Percentiles rank a stretch among this genome's conserved stretches.
These are phyloP conservation scores for Neoboletus brunneissimus DNA, from an alignment of 768 basidiomycete genomes.

Conservation along the genomic window DNA sequence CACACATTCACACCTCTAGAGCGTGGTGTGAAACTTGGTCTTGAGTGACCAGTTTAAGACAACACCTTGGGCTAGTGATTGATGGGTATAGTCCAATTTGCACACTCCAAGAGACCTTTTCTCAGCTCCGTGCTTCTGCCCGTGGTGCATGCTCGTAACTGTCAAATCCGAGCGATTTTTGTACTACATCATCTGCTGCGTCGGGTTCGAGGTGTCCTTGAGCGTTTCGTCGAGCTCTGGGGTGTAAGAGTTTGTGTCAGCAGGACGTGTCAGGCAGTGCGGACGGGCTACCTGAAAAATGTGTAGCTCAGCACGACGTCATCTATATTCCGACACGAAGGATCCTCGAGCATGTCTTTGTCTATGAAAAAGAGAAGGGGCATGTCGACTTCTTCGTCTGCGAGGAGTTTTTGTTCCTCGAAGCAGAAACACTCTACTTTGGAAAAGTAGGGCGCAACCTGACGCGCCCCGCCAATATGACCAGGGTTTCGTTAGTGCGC, in stretches of 20 bases:
- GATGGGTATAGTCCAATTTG: background rate
- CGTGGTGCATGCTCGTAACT: slow-evolving; percentile 50
- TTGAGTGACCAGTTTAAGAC: background rate
- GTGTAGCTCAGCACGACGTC: slow-evolving; percentile 96
- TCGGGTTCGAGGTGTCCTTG: slow-evolving; percentile 90
- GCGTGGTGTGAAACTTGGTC: background rate
- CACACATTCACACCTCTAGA: background rate
- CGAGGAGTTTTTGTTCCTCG: slow-evolving; percentile 93
- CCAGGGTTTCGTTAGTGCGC: background rate
- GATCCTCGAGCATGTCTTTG: slow-evolving; percentile 93
- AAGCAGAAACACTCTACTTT: slow-evolving; percentile 99
- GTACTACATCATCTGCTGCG: slow-evolving; percentile 74
- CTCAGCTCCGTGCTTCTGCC: slow-evolving; percentile 22
- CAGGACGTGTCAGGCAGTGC: background rate
- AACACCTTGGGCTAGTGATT: background rate
- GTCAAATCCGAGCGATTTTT: slow-evolving; percentile 76
- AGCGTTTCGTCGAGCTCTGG: slow-evolving; percentile 80
- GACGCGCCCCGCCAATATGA: background rate
- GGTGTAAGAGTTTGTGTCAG: background rate
- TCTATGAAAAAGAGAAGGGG: slow-evolving; percentile 99
- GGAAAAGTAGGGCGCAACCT: slow-evolving; percentile 98
- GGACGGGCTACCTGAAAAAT: slow-evolving; percentile 75
- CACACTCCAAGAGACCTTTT: background rate
- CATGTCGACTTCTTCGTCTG: slow-evolving; percentile 97
- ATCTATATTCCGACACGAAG: slow-evolving; percentile 78